A percentile compares a stretch with the other conserved stretches of the same genome.
Evolutionary conservation across 345 rosid species (phyloP).

Genomic region (Turritis glabra): DNA sequence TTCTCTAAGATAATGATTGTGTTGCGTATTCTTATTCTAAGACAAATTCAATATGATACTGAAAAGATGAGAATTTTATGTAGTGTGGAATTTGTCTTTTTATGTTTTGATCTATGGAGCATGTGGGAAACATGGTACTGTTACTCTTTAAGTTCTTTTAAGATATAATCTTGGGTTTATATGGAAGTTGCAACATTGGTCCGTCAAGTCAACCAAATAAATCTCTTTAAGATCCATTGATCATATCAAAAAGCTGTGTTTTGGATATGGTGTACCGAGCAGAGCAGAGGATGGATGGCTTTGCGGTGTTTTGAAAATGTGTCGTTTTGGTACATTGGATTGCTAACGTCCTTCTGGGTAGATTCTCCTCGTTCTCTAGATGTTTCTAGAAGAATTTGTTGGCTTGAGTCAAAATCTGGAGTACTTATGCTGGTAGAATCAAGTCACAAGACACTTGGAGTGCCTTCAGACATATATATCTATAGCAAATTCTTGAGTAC

Average conservation of each 20-base stretch:
- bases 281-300: no score
- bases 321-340: no score
- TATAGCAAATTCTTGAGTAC: no score
- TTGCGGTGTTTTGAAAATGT: no score
- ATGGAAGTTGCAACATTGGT: neutral
- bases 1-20: neutral
- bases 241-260: no score
- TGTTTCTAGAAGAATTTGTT: neutral
- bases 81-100: neutral
- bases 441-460: no score
- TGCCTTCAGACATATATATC: no score
- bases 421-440: no score
- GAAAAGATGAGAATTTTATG: constrained; percentile 5
- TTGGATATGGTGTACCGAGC: no score
- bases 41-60: neutral
- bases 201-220: neutral
- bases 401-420: neutral
- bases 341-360: no score
- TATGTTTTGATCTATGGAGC: constrained; percentile 4
- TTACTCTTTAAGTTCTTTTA: neutral
- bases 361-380: neutral
- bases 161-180: neutral
- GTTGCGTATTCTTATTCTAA: neutral
- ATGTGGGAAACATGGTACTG: neutral
- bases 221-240: neutral